Base-by-base conservation (phyloP, 306 rosid species). In the Albizia julibrissin region DNA sequence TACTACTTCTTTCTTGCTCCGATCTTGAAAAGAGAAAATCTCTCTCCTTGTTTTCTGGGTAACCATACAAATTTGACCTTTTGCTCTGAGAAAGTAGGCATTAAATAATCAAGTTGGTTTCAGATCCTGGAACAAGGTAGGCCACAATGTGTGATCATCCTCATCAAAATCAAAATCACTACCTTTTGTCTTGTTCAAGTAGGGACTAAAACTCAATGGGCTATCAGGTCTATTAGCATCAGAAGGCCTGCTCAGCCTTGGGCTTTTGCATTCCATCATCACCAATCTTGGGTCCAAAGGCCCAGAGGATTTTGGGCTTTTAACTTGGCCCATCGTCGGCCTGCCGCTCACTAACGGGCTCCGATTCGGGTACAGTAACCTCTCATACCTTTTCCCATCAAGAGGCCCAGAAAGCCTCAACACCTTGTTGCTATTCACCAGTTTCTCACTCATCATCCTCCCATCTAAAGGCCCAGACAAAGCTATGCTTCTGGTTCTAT, bases 391-490 rank as follows among this genome's bases (percentile, higher is more conserved):
- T 78, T 82, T 91, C 24, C 91, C 91, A 85, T 95, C 98, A 72
- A 95, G 79, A 42, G 99, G 99, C 37, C 99, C 97, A 50, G 99
- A 95, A 1, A 87, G 47, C 49, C 64, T 87, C 84, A 87, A 71
- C 18, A 79, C 5, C 69, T 71, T 84, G 65, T 8, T 56, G 3
- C n/a, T 29, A 0, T 22, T 22, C 29, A 58, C 21, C 81, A 67
- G 11, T 52, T 82, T 82, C 42, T 84, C 88, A 29, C 65, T 58
- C 79, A 78, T 8, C 31, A 22, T 8, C 12, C 80, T 84, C 22
- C 95, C 91, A 85, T 94, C 95, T 68, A 91, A 75, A 5, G 98
- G 99, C 39, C 99, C 99, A 10, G 99, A 95, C 1, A 90, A 80
- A 68, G 95, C 88, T 3, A 87, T 73, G 50, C 43, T 85, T 19